These are phyloP conservation scores for Selaginella tamariscina DNA, from an alignment of 75 land plant genomes.

Conservation along the genomic window DNA sequence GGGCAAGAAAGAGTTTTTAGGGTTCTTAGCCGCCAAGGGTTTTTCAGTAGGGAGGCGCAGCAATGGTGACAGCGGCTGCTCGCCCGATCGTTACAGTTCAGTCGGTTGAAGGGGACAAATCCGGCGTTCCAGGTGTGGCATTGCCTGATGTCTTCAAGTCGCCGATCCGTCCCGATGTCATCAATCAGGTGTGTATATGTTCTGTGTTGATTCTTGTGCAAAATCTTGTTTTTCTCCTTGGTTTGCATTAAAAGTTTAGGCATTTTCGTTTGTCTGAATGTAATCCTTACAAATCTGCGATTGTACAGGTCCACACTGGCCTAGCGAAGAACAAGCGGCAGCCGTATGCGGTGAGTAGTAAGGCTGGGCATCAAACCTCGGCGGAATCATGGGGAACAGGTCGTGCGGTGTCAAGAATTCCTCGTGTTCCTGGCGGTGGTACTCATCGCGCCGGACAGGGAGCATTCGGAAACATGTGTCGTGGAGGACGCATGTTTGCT, in stretches of 20 bases:
- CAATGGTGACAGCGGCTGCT: not conserved
- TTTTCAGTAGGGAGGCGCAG: conserved; percentile 3
- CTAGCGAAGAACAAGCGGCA: conserved; percentile 8
- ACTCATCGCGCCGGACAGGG: conserved; percentile 5
- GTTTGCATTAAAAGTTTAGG: too few relatives aligned
- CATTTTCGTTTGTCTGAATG: too few relatives aligned
- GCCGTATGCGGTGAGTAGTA: conserved; percentile 7
- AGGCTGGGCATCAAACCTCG: conserved; percentile 10
- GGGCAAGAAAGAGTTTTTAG: too few relatives aligned
- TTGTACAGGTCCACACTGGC: not conserved
- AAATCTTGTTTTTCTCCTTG: too few relatives aligned
- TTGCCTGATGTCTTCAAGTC: conserved; percentile 4
- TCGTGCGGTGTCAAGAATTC: conserved; percentile 5
- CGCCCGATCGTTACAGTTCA: conserved; percentile 3
- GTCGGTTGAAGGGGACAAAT: not conserved
- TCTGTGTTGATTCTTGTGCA: too few relatives aligned
- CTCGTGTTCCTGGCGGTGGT: conserved; percentile 3
- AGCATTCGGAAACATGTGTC: conserved; percentile 9
- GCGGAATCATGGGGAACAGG: conserved; percentile 13
- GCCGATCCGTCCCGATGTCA: conserved; percentile 1
- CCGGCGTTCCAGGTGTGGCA: not conserved
- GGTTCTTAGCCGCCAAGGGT: not conserved
- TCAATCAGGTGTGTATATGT: too few relatives aligned
- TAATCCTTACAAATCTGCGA: too few relatives aligned
- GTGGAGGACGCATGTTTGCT: conserved; percentile 7